Evolutionary conservation across 2,329 filamentous ascomycete genomes (phyloP), one percentile per base, ranked within the genome.

Genomic region (Shiraia bambusicola): DNA sequence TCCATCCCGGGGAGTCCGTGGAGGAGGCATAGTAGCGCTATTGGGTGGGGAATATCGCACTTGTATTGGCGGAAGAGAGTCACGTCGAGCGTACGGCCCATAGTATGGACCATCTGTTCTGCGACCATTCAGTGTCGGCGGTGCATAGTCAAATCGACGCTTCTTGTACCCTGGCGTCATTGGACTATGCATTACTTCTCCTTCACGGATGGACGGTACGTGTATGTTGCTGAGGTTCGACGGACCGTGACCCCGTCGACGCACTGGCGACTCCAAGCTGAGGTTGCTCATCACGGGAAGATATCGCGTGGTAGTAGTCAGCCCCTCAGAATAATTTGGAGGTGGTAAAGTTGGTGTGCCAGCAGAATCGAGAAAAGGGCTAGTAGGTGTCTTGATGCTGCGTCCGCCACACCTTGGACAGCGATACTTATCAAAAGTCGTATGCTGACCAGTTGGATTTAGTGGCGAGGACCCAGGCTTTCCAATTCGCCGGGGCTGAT

Each of bases 391-490:
- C 37, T 78, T 77, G 56, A 84, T 82, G 59, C 77, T 82, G 9
- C 82, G 76, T 10, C 87, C 86, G 46, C 84, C 83, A 54, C 87
- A 91, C 73, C 83, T 88, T 25, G 76, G 73, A 62, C 87, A 92
- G 51, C 80, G 70, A 37, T 70, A 67, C 43, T 71, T 73, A 40
- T 76, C 73, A 15, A 65, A 55, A 38, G 64, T 70, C 9, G 66
- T 61, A 34, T 67, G 63, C 28, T 66, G 59, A 24, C 55, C 57
- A 10, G 49, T 47, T 11, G 59, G 52, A 29, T 62, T 61, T 28
- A 61, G 59, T 15, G 61, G 63, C 2, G 72, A 67, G 11, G 66
- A 68, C n/a, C 53, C 73, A 63, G 43, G 68, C 43, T 61, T 69
- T 14, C 64, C 70, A 40, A 66, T 56, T 11, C 74, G 72, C 37